phyloP scores from a whole-genome alignment of 805 yeast species.

The Brettanomyces custersianus region DNA sequence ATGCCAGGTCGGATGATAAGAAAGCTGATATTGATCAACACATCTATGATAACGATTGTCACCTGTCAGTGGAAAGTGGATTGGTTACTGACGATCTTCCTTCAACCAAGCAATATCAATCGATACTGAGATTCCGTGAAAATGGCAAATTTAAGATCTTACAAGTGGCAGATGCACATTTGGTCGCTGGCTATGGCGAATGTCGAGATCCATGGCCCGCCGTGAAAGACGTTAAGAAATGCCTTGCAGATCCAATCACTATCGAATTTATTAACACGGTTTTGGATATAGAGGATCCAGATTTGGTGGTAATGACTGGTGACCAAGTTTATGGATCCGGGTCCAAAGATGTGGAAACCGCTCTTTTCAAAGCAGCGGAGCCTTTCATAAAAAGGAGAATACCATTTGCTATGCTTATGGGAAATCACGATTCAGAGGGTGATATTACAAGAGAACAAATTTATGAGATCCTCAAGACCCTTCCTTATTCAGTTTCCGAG shows the following conservation, averaged over 20 bases:
- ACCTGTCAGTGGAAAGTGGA: conserved; percentile 4
- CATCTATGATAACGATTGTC: conserved; percentile 8
- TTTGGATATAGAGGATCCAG: conserved; percentile 71
- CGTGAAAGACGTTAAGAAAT: conserved; percentile 30
- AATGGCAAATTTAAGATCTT: conserved; percentile 62
- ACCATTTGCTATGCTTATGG: conserved; percentile 81
- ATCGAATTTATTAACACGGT: conserved; percentile 49
- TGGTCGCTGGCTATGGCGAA: conserved; percentile 71
- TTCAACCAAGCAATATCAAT: conserved; percentile 21
- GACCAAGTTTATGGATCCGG: conserved; percentile 83
- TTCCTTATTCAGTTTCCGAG: conserved; percentile 63
- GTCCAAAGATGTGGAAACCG: conserved; percentile 74
- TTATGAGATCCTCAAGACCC: conserved; percentile 41
- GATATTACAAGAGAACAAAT: conserved; percentile 49
- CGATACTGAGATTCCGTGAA: conserved; percentile 20
- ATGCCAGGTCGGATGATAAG: conserved; percentile 7
- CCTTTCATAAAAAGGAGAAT: conserved; percentile 61
- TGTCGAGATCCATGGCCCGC: conserved; percentile 69
- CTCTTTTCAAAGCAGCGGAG: conserved; percentile 64
- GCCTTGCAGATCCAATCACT: conserved; percentile 77
- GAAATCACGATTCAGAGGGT: conserved; percentile 94
- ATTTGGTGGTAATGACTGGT: conserved; percentile 80
- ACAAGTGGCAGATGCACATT: conserved; percentile 89
- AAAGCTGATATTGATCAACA: conserved; percentile 7
- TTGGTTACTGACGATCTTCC: conserved; percentile 6